Evolutionary conservation across 495 filamentous ascomycete genomes (phyloP).

Genomic region (Neurospora sp.): DNA sequence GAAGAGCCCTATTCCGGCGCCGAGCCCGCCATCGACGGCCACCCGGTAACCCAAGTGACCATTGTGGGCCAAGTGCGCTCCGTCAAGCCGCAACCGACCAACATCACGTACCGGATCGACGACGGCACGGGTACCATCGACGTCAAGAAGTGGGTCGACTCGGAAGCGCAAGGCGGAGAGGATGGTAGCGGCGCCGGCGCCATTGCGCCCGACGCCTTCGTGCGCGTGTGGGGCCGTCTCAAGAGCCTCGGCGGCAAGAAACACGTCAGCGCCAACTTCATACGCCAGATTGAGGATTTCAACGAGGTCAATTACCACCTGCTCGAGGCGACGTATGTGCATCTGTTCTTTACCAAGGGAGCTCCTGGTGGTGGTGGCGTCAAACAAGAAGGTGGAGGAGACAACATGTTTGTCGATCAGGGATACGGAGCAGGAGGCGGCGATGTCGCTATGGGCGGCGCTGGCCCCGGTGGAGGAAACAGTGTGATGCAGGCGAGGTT

Average conservation of each 20-base stretch:
- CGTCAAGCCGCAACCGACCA: conserved; percentile 77
- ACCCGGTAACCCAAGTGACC: conserved; percentile 55
- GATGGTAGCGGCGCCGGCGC: background rate
- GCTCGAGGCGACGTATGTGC: conserved; percentile 77
- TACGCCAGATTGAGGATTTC: conserved; percentile 67
- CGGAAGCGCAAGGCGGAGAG: conserved; percentile 29
- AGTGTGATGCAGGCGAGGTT: conserved; percentile 23
- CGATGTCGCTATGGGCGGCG: conserved; percentile 11
- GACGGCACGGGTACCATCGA: conserved; percentile 91
- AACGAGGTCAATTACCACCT: conserved; percentile 89
- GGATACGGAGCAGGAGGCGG: conserved; percentile 28
- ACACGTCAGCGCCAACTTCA: conserved; percentile 69
- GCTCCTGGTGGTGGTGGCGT: conserved; percentile 24
- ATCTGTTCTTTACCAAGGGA: conserved; percentile 73
- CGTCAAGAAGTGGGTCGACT: conserved; percentile 86
- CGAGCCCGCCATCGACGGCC: conserved; percentile 65
- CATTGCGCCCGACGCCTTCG: conserved; percentile 58
- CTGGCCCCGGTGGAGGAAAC: conserved; percentile 2
- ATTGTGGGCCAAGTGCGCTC: conserved; percentile 85
- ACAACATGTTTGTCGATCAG: conserved; percentile 45
- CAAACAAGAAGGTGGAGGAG: conserved; percentile 27
- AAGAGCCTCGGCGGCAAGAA: conserved; percentile 69
- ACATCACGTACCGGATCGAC: conserved; percentile 85
- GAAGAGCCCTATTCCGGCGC: conserved; percentile 61
- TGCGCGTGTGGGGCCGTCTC: conserved; percentile 69